phyloP scores from a whole-genome alignment of 2,329 filamentous ascomycete genomes.

The Aspergillus aculeatinus region DNA sequence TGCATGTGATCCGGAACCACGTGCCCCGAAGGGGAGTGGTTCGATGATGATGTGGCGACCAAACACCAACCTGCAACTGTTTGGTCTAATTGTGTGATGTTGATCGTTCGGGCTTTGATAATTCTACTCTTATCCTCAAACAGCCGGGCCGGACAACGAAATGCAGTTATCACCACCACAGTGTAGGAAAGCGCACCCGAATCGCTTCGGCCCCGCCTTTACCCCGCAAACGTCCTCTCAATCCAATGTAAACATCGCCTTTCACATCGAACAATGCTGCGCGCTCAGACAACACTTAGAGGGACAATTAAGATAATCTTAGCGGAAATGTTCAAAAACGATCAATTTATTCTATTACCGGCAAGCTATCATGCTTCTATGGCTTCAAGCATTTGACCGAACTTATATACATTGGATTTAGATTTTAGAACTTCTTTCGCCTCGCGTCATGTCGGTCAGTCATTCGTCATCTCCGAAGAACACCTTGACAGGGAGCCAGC shows the following conservation, averaged over 20 bases:
- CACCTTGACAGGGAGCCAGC: constrained; percentile 70
- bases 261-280: no score
- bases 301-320: no score
- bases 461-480: constrained; percentile 84
- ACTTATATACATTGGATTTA: constrained; percentile 9
- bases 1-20: constrained; percentile 23
- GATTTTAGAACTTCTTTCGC: background rate
- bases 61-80: background rate
- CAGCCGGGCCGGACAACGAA: background rate
- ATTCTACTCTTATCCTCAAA: background rate
- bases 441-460: constrained; percentile 15
- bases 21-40: constrained; percentile 4
- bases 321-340: background rate
- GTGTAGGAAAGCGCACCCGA: background rate
- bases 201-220: background rate
- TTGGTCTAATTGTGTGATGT: background rate
- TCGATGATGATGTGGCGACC: background rate
- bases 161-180: no score
- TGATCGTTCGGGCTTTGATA: background rate
- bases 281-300: background rate
- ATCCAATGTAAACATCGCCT: no score
- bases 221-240: background rate
- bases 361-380: background rate
- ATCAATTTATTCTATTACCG: background rate
- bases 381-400: background rate